These are phyloP conservation scores for Ophiostoma sp. DNA, from an alignment of 2,329 filamentous ascomycete genomes.

Conservation along the genomic window DNA sequence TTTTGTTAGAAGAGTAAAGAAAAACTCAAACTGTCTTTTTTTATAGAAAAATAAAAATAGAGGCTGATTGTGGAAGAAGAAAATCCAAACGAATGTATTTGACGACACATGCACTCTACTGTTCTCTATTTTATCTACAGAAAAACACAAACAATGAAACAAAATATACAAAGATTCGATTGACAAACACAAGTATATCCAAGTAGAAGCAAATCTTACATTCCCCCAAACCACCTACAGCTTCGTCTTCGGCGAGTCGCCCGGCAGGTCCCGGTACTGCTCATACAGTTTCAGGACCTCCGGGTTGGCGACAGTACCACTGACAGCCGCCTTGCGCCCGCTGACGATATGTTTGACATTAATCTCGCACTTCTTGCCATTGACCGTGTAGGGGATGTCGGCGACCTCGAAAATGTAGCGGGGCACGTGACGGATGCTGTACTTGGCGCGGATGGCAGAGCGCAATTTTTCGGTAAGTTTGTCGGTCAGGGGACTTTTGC, in stretches of 20 bases:
- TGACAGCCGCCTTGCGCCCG: constrained; percentile 41
- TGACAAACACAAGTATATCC: too few species aligned
- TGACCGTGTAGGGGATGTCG: constrained; percentile 47
- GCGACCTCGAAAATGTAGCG: constrained; percentile 41
- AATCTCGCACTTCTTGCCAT: constrained; percentile 49
- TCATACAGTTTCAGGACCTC: constrained; percentile 38
- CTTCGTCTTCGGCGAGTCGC: constrained; percentile 14
- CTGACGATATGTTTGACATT: constrained; percentile 45
- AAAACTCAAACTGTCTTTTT: too few species aligned
- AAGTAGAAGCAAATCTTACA: too few species aligned
- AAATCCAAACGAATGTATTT: too few species aligned
- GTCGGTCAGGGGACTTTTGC: background rate
- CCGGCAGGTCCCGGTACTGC: constrained; percentile 24
- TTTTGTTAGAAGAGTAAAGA: too few species aligned
- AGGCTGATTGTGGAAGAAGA: too few species aligned
- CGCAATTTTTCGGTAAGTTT: constrained; percentile 33
- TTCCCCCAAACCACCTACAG: background rate
- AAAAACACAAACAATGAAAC: too few species aligned
- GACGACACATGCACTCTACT: background rate
- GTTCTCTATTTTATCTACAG: background rate
- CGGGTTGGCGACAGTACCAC: constrained; percentile 44
- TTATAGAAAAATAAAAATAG: too few species aligned
- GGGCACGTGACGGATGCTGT: constrained; percentile 44
- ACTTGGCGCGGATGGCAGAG: constrained; percentile 33
- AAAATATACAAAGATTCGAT: too few species aligned